These are phyloP conservation scores for Abrus precatorius DNA, from an alignment of 306 rosid species.

Conservation along the genomic window DNA sequence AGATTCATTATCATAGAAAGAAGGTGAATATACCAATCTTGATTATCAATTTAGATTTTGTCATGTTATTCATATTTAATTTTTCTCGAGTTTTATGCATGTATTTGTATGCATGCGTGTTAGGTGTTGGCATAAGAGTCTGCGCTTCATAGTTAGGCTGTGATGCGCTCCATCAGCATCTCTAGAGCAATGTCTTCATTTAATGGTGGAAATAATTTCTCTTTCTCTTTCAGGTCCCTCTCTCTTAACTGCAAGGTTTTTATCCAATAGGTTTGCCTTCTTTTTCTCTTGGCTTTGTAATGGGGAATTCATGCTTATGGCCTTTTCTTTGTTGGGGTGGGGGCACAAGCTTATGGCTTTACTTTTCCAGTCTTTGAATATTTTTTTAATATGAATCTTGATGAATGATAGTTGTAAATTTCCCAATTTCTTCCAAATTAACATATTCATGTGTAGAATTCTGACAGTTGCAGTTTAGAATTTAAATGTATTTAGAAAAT, in stretches of 20 bases:
- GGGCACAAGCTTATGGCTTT: neutral
- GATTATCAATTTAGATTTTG: neutral
- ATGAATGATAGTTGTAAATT: neutral
- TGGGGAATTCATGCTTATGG: neutral
- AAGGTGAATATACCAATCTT: neutral
- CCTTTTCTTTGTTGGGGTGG: neutral
- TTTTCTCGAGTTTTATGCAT: neutral
- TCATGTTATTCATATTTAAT: neutral
- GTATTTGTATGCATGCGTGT: neutral
- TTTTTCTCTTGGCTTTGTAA: slow-evolving; percentile 1
- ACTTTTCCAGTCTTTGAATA: neutral
- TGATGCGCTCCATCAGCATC: neutral
- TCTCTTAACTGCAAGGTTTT: neutral
- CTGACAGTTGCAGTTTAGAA: neutral
- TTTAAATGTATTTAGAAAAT: neutral
- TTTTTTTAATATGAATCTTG: neutral
- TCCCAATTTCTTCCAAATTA: slow-evolving; percentile 1
- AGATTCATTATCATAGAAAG: neutral
- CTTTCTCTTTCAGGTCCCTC: neutral
- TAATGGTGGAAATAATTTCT: neutral
- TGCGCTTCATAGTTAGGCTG: slow-evolving; percentile 6
- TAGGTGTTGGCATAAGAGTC: too few species aligned
- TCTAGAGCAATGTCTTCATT: slow-evolving; percentile 34
- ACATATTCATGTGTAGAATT: neutral
- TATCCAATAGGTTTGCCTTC: slow-evolving; percentile 2